Percentiles rank a stretch among this genome's conserved stretches.
Evolutionary conservation across 441 rosid species (phyloP).

Genomic region (Kokia cookei): DNA sequence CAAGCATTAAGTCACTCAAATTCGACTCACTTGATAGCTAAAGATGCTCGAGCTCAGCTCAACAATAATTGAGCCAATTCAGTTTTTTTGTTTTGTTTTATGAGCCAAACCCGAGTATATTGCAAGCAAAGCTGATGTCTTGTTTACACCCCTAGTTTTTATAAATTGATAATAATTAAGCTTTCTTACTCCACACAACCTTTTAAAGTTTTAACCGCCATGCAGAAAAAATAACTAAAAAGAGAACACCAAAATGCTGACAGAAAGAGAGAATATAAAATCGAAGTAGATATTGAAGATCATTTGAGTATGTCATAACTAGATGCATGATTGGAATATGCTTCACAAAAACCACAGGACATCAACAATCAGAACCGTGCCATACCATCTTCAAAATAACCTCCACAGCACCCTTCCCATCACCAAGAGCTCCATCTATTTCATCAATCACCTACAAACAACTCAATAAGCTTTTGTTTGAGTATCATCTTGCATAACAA

Average conservation of each 20-base stretch:
- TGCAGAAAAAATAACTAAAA: neutral
- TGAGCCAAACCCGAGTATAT: neutral
- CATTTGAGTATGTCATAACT: neutral
- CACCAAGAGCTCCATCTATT: slow-evolving; percentile 98
- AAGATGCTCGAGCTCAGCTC: neutral
- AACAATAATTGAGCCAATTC: neutral
- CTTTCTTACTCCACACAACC: neutral
- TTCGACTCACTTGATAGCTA: neutral
- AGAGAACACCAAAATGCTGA: neutral
- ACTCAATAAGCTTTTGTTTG: slow-evolving; percentile 16
- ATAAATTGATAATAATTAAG: neutral
- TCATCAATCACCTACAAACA: slow-evolving; percentile 87
- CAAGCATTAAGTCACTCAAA: neutral
- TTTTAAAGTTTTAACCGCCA: slow-evolving; percentile 7
- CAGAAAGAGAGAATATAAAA: neutral
- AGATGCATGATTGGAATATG: neutral
- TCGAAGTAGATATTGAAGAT: neutral
- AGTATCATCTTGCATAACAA: slow-evolving; percentile 4
- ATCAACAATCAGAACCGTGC: slow-evolving; percentile 6
- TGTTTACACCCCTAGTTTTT: neutral
- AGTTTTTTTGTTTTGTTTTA: neutral
- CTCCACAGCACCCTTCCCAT: slow-evolving; percentile 98
- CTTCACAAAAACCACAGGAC: slow-evolving; percentile 10
- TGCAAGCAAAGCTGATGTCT: neutral
- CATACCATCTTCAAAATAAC: slow-evolving; percentile 91